Conservation (phyloP, 1,284 basidiomycete species). For the Trametes sp. region DNA sequence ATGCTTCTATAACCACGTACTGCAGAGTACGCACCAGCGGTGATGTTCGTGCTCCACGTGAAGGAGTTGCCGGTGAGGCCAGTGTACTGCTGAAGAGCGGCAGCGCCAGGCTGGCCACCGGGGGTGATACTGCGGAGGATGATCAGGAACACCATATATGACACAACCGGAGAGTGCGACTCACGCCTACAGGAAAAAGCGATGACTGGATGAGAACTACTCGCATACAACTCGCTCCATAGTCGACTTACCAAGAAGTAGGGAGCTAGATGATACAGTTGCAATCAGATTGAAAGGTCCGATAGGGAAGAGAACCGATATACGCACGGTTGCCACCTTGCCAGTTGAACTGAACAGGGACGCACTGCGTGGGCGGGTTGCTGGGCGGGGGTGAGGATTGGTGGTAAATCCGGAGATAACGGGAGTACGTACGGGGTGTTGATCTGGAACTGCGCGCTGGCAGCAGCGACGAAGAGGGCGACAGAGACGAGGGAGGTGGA, state of each 20-base stretch:
- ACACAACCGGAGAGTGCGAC: not conserved
- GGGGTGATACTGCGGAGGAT: conserved; percentile 33
- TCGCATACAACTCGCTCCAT: not conserved
- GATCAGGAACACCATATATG: not conserved
- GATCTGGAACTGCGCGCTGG: conserved; percentile 37
- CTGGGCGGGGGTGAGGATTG: conserved; percentile 22
- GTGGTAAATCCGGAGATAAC: not conserved
- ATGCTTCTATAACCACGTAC: not conserved
- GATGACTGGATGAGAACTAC: not conserved
- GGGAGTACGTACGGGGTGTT: conserved; percentile 42
- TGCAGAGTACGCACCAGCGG: conserved; percentile 27
- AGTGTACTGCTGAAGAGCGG: conserved; percentile 38
- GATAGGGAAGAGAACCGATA: not conserved
- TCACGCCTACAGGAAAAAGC: conserved; percentile 26
- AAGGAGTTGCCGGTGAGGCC: conserved; percentile 34
- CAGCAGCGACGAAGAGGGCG: conserved; percentile 34
- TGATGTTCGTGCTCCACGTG: conserved; percentile 40
- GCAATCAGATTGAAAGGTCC: not conserved
- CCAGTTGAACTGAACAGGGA: conserved; percentile 38
- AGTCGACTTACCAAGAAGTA: conserved; percentile 38
- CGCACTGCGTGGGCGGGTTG: conserved; percentile 36
- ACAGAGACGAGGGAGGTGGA: conserved; percentile 34
- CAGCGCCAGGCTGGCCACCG: conserved; percentile 33
- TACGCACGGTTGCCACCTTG: conserved; percentile 37
- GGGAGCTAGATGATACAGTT: conserved; percentile 25